These are phyloP conservation scores for Boletellus ananas DNA, from an alignment of 768 basidiomycete species.

Conservation along the genomic window DNA sequence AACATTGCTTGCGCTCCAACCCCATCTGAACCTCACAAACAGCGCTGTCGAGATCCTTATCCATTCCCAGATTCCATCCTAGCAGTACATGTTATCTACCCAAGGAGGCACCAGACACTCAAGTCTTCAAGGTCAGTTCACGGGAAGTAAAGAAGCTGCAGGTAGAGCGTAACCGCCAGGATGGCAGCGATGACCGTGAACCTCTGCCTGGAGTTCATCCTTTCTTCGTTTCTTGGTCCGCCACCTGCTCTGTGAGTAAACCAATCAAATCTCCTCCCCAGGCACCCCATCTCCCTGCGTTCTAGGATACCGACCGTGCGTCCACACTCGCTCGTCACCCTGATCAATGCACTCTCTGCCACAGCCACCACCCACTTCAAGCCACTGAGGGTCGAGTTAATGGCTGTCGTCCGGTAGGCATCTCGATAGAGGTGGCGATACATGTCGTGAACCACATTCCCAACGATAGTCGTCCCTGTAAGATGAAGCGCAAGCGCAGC, in stretches of 20 bases:
- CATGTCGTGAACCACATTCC: slow-evolving; percentile 47
- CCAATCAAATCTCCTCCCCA: slow-evolving; percentile 54
- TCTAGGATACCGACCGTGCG: slow-evolving; percentile 43
- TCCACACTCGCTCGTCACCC: slow-evolving; percentile 50
- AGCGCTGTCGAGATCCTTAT: too few species aligned
- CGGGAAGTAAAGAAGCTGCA: not conserved
- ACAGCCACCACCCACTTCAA: slow-evolving; percentile 41
- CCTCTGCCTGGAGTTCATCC: slow-evolving; percentile 37
- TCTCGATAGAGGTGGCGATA: slow-evolving; percentile 47
- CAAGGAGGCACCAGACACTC: too few species aligned
- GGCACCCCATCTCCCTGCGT: slow-evolving; percentile 35
- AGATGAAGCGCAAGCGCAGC: slow-evolving; percentile 21
- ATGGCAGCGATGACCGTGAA: slow-evolving; percentile 16
- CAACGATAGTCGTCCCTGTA: slow-evolving; percentile 28
- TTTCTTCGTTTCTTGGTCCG: slow-evolving; percentile 44
- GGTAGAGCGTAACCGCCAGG: slow-evolving; percentile 2
- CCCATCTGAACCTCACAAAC: too few species aligned
- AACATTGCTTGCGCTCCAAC: too few species aligned
- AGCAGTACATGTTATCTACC: too few species aligned
- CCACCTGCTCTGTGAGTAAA: slow-evolving; percentile 41
- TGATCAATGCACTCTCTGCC: slow-evolving; percentile 47
- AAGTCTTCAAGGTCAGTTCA: too few species aligned
- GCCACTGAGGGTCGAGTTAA: slow-evolving; percentile 36
- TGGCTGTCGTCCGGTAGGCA: slow-evolving; percentile 27
- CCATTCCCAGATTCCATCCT: too few species aligned